Percentiles rank a stretch among this genome's conserved stretches.
Conservation (phyloP, 768 basidiomycete species). For the Phlebiopsis gigantea region DNA sequence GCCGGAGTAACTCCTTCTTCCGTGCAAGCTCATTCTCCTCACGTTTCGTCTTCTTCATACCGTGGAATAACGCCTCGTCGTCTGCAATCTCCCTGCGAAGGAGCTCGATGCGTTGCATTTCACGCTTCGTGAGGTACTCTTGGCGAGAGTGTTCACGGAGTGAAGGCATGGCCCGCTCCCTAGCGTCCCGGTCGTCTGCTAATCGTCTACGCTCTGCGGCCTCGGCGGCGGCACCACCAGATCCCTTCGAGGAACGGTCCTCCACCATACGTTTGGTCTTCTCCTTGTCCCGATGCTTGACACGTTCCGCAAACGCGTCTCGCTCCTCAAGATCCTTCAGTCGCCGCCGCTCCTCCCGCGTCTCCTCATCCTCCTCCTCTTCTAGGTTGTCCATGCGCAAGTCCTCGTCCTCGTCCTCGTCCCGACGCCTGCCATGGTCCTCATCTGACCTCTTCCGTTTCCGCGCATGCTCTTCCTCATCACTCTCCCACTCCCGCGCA, state of each 20-base stretch:
- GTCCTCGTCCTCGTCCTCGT: slow-evolving; percentile 33
- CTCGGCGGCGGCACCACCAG: slow-evolving; percentile 75
- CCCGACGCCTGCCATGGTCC: slow-evolving; percentile 22
- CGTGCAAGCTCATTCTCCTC: slow-evolving; percentile 78
- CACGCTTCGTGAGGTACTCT: slow-evolving; percentile 94
- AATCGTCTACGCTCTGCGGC: slow-evolving; percentile 75
- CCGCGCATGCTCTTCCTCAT: slow-evolving; percentile 73
- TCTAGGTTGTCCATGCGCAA: slow-evolving; percentile 27
- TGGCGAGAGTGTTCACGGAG: slow-evolving; percentile 88
- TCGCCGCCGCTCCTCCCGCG: slow-evolving; percentile 66
- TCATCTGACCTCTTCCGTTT: slow-evolving; percentile 59
- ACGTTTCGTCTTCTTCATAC: slow-evolving; percentile 84
- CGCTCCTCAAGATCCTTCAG: slow-evolving; percentile 77
- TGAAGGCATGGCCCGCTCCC: slow-evolving; percentile 54
- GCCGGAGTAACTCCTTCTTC: slow-evolving; percentile 86
- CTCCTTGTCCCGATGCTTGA: slow-evolving; percentile 77
- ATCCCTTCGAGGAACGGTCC: slow-evolving; percentile 77
- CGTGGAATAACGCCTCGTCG: slow-evolving; percentile 84
- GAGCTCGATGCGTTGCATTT: slow-evolving; percentile 92
- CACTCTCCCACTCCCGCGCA: slow-evolving; percentile 84
- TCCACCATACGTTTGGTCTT: slow-evolving; percentile 88
- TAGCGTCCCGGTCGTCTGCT: slow-evolving; percentile 54
- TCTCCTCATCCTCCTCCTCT: slow-evolving; percentile 66
- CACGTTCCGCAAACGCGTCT: slow-evolving; percentile 89
- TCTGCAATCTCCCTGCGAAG: slow-evolving; percentile 91